Evolutionary conservation across 306 rosid genomes (phyloP), one percentile per base, ranked within the genome.

Genomic region (Cucurbita moschata): DNA sequence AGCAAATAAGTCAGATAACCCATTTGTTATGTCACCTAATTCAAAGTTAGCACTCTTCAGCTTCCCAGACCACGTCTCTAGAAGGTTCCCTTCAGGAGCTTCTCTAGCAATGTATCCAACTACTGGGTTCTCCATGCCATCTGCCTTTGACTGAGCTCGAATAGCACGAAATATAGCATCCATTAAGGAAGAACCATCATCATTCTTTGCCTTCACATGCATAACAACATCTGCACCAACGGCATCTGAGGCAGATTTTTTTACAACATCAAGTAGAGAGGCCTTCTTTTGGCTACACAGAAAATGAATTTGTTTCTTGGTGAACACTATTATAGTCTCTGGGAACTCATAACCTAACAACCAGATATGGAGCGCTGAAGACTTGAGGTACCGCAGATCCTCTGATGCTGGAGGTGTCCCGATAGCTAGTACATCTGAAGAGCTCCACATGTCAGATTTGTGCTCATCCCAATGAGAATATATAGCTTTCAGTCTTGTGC

Each of bases 261-360:
- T 88, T 59, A 93, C 83, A 76, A 81, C 83, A 56, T 93, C 87
- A 49, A 93, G 87, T 52, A 93, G 81, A 70, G 97, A 90, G 16
- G 81, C 96, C 85, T 93, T 93, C 85, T 90, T 93, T 68, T 87
- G 88, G 83, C 97, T 93, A 82, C 94, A 86, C 77, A 93, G 74
- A 61, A 93, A 78, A 79, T 93, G 97, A 67, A 93, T 86, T 81
- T 93, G 92, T 78, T 84, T 85, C 85, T 86, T 86, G 76, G 75
- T 86, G 82, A 93, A 90, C 30, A 90, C 98, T 91, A 93, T 87
- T 19, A 93, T 86, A 2, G 97, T 93, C 75, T 88, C 98, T 0
- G 98, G 98, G 81, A 93, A 89, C 84, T 93, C 98, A 72, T 88
- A 93, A 16, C 97, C 97, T 13, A 93, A 82, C 72, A 93, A 74